Percentiles rank a stretch among this genome's conserved stretches.
phyloP scores from a whole-genome alignment of 371 early-diverging fungal genomes.

The Batkoa obscura region DNA sequence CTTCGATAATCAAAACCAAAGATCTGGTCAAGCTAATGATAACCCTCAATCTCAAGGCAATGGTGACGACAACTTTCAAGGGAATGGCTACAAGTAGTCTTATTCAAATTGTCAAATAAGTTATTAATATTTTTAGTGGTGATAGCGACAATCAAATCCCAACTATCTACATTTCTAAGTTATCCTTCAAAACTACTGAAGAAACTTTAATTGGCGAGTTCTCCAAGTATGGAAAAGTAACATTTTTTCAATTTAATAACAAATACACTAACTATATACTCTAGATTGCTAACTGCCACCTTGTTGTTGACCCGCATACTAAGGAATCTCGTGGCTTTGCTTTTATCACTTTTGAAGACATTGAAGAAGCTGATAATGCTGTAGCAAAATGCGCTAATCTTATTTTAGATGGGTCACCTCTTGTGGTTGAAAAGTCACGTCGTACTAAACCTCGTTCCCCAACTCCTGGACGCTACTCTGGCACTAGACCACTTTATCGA shows the following conservation, averaged over 20 bases:
- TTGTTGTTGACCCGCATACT: slow-evolving; percentile 64
- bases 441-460: slow-evolving; percentile 59
- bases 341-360: slow-evolving; percentile 52
- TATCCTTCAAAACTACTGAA: slow-evolving; percentile 2
- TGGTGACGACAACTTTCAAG: too few relatives aligned
- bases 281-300: slow-evolving; percentile 44
- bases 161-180: slow-evolving; percentile 4
- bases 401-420: slow-evolving; percentile 49
- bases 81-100: too few relatives aligned
- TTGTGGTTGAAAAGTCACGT: slow-evolving; percentile 61
- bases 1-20: too few relatives aligned
- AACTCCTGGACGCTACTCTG: slow-evolving; percentile 73
- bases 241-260: neutral
- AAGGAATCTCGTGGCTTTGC: slow-evolving; percentile 70
- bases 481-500: slow-evolving; percentile 10
- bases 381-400: slow-evolving; percentile 19
- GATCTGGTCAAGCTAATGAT: too few relatives aligned
- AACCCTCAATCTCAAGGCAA: too few relatives aligned
- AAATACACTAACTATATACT: slow-evolving; percentile 5
- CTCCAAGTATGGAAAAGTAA: slow-evolving; percentile 50
- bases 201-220: slow-evolving; percentile 14
- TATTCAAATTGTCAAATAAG: too few relatives aligned
- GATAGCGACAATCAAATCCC: neutral
- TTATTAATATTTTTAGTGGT: neutral
- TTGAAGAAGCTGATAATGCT: slow-evolving; percentile 59